Conservation (phyloP, 805 yeast genomes). For the Myxozyma neotropica region DNA sequence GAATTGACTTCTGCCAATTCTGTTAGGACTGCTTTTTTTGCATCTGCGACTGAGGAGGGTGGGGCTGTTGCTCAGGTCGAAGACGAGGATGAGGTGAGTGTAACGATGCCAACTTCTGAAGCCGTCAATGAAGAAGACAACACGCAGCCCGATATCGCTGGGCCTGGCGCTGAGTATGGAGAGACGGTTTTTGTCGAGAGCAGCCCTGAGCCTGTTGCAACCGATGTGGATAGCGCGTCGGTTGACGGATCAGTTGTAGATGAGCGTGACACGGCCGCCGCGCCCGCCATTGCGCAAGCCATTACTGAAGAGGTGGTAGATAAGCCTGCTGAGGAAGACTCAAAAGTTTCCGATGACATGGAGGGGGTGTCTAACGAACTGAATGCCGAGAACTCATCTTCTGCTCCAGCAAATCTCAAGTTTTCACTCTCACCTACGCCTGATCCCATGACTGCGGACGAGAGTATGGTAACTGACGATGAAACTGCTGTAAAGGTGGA, state of each 20-base stretch:
- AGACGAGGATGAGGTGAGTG: conserved; percentile 2
- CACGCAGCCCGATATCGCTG: no score
- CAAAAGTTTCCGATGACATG: no score
- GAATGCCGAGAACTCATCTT: no score
- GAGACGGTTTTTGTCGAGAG: no score
- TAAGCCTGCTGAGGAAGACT: no score
- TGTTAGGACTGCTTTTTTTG: not conserved
- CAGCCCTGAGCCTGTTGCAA: not conserved
- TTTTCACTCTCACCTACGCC: no score
- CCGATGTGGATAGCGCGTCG: not conserved
- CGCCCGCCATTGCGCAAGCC: no score
- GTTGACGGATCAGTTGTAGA: not conserved
- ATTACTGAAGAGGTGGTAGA: no score
- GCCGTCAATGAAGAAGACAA: not conserved
- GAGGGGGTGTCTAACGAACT: no score
- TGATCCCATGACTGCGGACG: not conserved
- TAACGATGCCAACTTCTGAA: not conserved
- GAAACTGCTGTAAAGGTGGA: not conserved
- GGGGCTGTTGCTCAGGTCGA: not conserved
- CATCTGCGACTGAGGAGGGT: not conserved
- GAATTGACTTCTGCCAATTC: not conserved
- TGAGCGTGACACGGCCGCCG: not conserved
- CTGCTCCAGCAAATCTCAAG: no score
- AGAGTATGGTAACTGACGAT: not conserved
- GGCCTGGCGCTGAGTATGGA: no score